Evolutionary conservation across 768 basidiomycete genomes (phyloP).

Genomic region (Pisolithus microcarpus): DNA sequence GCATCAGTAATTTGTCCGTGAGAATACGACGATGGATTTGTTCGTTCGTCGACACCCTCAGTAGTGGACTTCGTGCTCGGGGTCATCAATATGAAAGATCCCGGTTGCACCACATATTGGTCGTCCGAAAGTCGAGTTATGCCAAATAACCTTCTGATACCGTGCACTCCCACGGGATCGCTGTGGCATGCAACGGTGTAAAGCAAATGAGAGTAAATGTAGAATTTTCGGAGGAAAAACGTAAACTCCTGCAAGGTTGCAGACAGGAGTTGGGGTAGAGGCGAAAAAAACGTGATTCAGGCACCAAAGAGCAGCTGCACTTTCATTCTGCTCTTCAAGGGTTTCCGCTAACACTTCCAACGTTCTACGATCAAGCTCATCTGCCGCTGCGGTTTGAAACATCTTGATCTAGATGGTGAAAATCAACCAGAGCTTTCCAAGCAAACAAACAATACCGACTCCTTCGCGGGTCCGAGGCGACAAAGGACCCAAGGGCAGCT

Average conservation of each 20-base stretch:
- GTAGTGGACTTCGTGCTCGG: slow-evolving; percentile 3
- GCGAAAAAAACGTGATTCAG: slow-evolving; percentile 36
- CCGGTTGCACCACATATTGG: slow-evolving; percentile 20
- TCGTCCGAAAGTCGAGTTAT: slow-evolving; percentile 24
- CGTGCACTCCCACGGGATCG: slow-evolving; percentile 18
- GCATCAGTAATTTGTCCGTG: slow-evolving; percentile 14
- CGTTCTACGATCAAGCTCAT: slow-evolving; percentile 10
- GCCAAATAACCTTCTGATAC: slow-evolving; percentile 30
- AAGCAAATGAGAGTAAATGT: slow-evolving; percentile 29
- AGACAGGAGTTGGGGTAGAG: slow-evolving; percentile 20
- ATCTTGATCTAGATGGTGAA: slow-evolving; percentile 19
- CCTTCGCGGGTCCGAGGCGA: slow-evolving; percentile 3
- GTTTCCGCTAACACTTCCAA: slow-evolving; percentile 27
- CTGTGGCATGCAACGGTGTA: slow-evolving; percentile 19
- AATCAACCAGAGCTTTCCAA: background rate
- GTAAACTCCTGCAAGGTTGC: slow-evolving; percentile 19
- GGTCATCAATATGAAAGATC: slow-evolving; percentile 16
- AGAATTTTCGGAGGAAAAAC: slow-evolving; percentile 28
- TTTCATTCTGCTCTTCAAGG: slow-evolving; percentile 24
- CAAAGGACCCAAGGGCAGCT: slow-evolving; percentile 7
- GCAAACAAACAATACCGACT: slow-evolving; percentile 4
- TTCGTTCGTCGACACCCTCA: background rate
- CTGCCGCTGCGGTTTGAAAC: slow-evolving; percentile 32
- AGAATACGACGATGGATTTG: slow-evolving; percentile 9
- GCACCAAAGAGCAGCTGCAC: slow-evolving; percentile 34